These are phyloP conservation scores for Ceratocystis harringtonii DNA, from an alignment of 2,329 filamentous ascomycete species.

Conservation along the genomic window DNA sequence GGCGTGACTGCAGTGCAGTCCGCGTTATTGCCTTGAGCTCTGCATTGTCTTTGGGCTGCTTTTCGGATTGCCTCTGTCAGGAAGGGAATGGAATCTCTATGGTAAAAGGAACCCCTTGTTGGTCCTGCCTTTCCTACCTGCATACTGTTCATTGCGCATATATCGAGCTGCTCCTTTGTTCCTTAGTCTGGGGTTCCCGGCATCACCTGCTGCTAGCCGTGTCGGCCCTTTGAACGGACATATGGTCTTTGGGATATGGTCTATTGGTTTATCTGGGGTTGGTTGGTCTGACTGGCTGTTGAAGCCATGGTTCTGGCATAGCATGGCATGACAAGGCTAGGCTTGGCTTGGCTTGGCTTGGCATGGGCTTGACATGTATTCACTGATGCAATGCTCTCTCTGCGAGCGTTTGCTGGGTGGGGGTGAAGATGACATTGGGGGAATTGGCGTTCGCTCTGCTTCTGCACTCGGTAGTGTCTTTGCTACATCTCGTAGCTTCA, in stretches of 20 bases:
- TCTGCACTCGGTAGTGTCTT: conserved; percentile 4
- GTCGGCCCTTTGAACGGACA: neutral
- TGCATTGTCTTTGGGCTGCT: neutral
- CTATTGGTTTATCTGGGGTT: conserved; percentile 6
- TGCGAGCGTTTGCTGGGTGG: neutral
- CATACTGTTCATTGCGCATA: neutral
- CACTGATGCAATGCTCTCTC: neutral
- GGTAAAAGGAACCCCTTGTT: neutral
- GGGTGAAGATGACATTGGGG: conserved; percentile 2
- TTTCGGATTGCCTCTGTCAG: no score
- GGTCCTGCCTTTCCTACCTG: neutral
- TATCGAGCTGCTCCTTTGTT: neutral
- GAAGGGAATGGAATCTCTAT: neutral
- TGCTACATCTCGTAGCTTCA: neutral
- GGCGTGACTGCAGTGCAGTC: neutral
- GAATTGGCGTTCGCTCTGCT: conserved; percentile 4
- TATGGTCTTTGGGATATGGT: neutral
- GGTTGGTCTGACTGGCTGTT: conserved; percentile 5
- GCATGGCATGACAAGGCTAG: neutral
- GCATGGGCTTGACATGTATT: conserved; percentile 8
- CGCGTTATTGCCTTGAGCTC: neutral
- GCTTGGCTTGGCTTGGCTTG: neutral
- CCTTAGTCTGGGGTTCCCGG: neutral
- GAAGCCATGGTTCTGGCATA: conserved; percentile 1
- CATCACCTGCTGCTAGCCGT: neutral